Evolutionary conservation across 441 rosid genomes (phyloP).

Genomic region (Bocquillonia castaneifolia): DNA sequence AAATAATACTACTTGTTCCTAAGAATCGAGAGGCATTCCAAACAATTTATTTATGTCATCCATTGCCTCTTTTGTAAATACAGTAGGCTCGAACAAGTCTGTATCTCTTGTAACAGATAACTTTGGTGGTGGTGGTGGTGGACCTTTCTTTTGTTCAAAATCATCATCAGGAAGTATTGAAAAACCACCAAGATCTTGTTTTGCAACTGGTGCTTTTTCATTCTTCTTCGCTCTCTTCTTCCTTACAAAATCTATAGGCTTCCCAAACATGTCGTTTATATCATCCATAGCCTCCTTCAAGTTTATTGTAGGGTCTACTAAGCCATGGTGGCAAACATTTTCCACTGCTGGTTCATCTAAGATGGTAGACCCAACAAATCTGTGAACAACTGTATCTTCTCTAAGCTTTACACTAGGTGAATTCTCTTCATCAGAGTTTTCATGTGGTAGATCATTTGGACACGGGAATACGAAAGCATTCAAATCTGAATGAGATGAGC

Average conservation of each 20-base stretch:
- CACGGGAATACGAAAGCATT: constrained; percentile 53
- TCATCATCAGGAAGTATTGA: constrained; percentile 76
- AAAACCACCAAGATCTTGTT: constrained; percentile 46
- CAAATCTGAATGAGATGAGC: constrained; percentile 20
- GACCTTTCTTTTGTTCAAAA: constrained; percentile 33
- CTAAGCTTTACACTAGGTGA: constrained; percentile 46
- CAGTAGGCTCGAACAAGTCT: constrained; percentile 72
- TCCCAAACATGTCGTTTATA: constrained; percentile 92
- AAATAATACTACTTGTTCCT: constrained; percentile 15
- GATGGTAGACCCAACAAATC: constrained; percentile 86
- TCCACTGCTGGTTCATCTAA: constrained; percentile 78
- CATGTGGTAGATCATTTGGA: constrained; percentile 61
- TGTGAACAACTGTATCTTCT: constrained; percentile 81
- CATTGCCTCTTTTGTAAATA: constrained; percentile 74
- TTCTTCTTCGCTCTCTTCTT: constrained; percentile 57
- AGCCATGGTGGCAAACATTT: constrained; percentile 95
- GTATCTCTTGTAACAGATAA: constrained; percentile 30
- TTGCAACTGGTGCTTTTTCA: constrained; percentile 39
- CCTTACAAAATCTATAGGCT: constrained; percentile 86
- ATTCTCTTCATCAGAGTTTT: constrained; percentile 43
- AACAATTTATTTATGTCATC: constrained; percentile 84
- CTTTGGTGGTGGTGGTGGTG: constrained; percentile 28
- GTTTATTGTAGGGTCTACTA: constrained; percentile 94
- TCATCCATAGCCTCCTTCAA: constrained; percentile 96
- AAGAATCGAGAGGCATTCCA: constrained; percentile 69